These are phyloP conservation scores for Vickermania ingenoplastis DNA, from an alignment of 208 protist species.

Conservation along the genomic window DNA sequence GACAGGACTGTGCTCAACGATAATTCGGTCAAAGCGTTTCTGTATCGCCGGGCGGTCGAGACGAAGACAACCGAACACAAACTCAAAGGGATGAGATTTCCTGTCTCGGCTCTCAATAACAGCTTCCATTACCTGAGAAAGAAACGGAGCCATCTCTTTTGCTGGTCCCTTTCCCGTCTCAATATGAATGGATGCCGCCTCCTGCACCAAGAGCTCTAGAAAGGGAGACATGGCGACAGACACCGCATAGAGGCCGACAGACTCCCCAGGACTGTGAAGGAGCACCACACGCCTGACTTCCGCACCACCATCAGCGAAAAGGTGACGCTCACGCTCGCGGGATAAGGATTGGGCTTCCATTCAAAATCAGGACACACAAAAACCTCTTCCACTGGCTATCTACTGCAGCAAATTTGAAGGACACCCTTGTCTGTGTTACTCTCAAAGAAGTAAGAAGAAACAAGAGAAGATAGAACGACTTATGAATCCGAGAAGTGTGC, in stretches of 20 bases:
- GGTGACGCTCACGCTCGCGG: no score
- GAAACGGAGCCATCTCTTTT: neutral
- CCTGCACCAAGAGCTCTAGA: neutral
- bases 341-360: no score
- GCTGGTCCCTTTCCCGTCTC: neutral
- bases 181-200: neutral
- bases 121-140: neutral
- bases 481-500: no score
- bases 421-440: no score
- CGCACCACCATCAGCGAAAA: no score
- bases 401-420: no score
- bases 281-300: no score
- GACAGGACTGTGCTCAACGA: neutral
- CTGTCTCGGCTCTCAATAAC: neutral
- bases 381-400: no score
- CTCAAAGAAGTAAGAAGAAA: no score
- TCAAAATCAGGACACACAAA: no score
- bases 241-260: slow-evolving; percentile 5
- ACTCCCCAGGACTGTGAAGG: no score
- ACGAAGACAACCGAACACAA: neutral
- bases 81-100: neutral
- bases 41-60: neutral
- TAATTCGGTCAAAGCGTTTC: neutral
- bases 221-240: slow-evolving; percentile 14
- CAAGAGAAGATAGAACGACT: no score